A percentile compares a stretch with the other conserved stretches of the same genome.
These are phyloP conservation scores for Pichia terricola DNA, from an alignment of 1,139 yeast species.

Conservation along the genomic window DNA sequence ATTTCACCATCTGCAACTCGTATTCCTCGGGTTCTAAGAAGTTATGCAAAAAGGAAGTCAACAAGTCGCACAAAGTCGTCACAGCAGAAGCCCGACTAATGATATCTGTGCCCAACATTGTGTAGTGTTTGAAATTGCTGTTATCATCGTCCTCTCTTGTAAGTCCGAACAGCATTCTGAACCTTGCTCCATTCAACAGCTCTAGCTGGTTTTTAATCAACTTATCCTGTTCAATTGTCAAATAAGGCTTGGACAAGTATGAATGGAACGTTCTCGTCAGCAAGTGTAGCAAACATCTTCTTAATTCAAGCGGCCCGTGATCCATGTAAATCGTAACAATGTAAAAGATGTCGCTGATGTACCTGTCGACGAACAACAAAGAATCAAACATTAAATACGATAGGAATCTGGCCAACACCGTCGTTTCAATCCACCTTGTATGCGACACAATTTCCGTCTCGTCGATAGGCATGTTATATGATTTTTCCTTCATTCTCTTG, in stretches of 20 bases:
- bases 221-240: slow-evolving; percentile 35
- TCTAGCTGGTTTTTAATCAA: slow-evolving; percentile 45
- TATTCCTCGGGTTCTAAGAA: slow-evolving; percentile 37
- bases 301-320: slow-evolving; percentile 60
- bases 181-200: slow-evolving; percentile 61
- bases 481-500: slow-evolving; percentile 24
- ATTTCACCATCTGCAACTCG: slow-evolving; percentile 56
- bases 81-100: slow-evolving; percentile 43
- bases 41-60: slow-evolving; percentile 48
- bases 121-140: neutral
- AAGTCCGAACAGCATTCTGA: slow-evolving; percentile 68
- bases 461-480: slow-evolving; percentile 15
- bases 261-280: slow-evolving; percentile 67
- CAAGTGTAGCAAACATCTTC: slow-evolving; percentile 56
- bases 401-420: slow-evolving; percentile 57
- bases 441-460: slow-evolving; percentile 28
- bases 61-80: slow-evolving; percentile 55
- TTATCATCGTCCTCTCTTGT: slow-evolving; percentile 43
- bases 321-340: slow-evolving; percentile 65
- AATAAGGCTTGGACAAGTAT: slow-evolving; percentile 48
- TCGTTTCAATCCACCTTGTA: slow-evolving; percentile 61
- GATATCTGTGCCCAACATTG: slow-evolving; percentile 18
- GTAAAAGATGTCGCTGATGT: slow-evolving; percentile 64
- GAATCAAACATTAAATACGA: slow-evolving; percentile 70
- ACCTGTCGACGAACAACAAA: slow-evolving; percentile 52